Evolutionary conservation across 2,329 filamentous ascomycete species (phyloP).

Genomic region (Ampelomyces quisqualis): DNA sequence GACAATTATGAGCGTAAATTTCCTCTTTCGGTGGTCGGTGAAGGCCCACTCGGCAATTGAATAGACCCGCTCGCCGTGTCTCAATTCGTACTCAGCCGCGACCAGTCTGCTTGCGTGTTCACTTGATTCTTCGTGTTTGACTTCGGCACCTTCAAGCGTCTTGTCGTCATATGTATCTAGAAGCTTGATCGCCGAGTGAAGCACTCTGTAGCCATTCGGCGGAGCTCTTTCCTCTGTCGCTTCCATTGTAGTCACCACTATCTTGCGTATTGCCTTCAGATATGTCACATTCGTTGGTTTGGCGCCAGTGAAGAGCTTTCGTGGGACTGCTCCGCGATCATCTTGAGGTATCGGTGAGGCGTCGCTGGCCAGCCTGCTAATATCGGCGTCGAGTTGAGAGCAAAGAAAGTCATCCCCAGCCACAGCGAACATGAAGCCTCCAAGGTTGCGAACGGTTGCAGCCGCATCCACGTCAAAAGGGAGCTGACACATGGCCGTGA

Average conservation of each 20-base stretch:
- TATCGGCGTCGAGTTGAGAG: conserved; percentile 48
- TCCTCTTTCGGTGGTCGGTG: conserved; percentile 54
- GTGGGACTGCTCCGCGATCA: conserved; percentile 25
- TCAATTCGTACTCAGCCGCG: conserved; percentile 58
- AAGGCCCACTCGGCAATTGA: conserved; percentile 66
- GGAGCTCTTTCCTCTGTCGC: conserved; percentile 36
- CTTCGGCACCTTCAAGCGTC: conserved; percentile 14
- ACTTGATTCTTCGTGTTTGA: conserved; percentile 26
- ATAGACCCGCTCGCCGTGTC: conserved; percentile 59
- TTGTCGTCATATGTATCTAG: conserved; percentile 25
- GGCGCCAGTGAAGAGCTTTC: conserved; percentile 24
- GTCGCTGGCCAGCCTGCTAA: conserved; percentile 15
- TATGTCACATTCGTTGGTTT: conserved; percentile 46
- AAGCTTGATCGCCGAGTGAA: conserved; percentile 41
- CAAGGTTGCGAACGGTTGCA: conserved; percentile 43
- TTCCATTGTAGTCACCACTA: conserved; percentile 52
- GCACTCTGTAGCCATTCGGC: conserved; percentile 36
- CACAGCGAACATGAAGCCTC: conserved; percentile 51
- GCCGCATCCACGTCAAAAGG: conserved; percentile 26
- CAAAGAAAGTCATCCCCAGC: conserved; percentile 51
- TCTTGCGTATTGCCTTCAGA: conserved; percentile 46
- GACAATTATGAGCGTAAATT: conserved; percentile 64
- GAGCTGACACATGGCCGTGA: conserved; percentile 38
- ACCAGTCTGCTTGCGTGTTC: conserved; percentile 42
- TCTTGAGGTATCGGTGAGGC: not conserved